These are phyloP conservation scores for Leccinum variicolor DNA, from an alignment of 768 basidiomycete genomes.

Conservation along the genomic window DNA sequence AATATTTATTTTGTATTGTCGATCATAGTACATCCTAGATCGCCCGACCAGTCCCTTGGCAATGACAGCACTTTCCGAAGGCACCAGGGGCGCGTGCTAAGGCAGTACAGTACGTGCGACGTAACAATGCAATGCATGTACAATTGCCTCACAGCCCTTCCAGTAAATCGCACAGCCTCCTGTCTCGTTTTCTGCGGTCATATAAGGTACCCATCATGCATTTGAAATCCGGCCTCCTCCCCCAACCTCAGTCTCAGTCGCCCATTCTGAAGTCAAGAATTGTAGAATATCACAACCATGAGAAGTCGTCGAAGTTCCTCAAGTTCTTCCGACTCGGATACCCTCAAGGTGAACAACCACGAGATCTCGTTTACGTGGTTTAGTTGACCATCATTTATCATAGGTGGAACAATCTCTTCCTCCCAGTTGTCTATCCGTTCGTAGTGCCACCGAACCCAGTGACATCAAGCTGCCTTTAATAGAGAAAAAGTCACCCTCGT, in stretches of 20 bases:
- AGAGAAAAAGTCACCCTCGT: neutral
- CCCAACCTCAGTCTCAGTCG: neutral
- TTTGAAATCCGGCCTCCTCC: neutral
- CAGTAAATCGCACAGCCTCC: neutral
- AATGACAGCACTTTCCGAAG: neutral
- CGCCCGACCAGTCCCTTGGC: neutral
- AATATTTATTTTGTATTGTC: neutral
- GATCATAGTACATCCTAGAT: neutral
- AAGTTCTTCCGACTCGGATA: neutral
- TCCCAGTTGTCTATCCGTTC: neutral
- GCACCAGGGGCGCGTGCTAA: neutral
- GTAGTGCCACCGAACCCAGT: neutral
- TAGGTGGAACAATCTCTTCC: neutral
- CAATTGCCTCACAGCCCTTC: neutral
- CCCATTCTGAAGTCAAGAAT: too few relatives aligned
- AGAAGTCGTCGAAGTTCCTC: neutral
- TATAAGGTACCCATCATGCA: neutral
- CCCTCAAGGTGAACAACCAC: neutral
- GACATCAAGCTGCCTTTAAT: neutral
- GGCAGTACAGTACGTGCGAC: neutral
- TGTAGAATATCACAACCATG: neutral
- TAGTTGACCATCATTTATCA: neutral
- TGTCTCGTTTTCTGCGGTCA: neutral
- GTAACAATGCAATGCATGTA: neutral
- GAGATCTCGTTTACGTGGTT: neutral